phyloP scores from a whole-genome alignment of 441 rosid genomes.

The Populus tomentosa region DNA sequence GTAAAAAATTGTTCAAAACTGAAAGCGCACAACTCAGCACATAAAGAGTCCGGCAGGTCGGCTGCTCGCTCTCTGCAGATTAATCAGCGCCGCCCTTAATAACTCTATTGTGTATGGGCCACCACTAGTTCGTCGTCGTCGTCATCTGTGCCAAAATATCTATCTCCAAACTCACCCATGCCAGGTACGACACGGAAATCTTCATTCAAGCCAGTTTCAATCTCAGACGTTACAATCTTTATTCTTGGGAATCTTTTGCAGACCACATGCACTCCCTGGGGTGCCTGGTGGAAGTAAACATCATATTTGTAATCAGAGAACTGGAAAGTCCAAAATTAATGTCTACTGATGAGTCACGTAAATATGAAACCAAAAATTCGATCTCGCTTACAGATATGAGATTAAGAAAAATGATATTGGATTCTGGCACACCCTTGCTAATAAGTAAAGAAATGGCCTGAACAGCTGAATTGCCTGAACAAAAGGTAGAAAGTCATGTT shows the following conservation, averaged over 20 bases:
- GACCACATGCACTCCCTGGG: constrained; percentile 97
- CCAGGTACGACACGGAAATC: constrained; percentile 95
- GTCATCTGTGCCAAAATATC: constrained; percentile 92
- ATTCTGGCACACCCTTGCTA: constrained; percentile 92
- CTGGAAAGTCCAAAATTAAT: neutral
- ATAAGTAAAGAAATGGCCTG: constrained; percentile 83
- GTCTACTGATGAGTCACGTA: neutral
- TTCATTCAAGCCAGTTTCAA: constrained; percentile 74
- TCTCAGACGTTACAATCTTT: constrained; percentile 95
- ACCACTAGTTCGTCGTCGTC: constrained; percentile 32
- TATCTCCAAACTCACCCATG: constrained; percentile 98
- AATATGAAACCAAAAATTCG: neutral
- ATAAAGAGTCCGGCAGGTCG: neutral
- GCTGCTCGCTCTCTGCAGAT: constrained; percentile 9
- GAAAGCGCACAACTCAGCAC: constrained; percentile 17
- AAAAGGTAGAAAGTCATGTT: neutral
- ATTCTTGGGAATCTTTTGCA: constrained; percentile 87
- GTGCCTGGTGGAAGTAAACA: constrained; percentile 56
- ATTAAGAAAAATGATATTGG: constrained; percentile 90
- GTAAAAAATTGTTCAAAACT: constrained; percentile 40
- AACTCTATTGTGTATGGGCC: constrained; percentile 13
- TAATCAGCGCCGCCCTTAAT: constrained; percentile 5
- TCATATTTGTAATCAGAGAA: neutral
- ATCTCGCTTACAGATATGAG: constrained; percentile 71
- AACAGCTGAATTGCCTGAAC: constrained; percentile 90